phyloP scores from a whole-genome alignment of 1,284 basidiomycete genomes.

The Pulchroboletus neoregius region DNA sequence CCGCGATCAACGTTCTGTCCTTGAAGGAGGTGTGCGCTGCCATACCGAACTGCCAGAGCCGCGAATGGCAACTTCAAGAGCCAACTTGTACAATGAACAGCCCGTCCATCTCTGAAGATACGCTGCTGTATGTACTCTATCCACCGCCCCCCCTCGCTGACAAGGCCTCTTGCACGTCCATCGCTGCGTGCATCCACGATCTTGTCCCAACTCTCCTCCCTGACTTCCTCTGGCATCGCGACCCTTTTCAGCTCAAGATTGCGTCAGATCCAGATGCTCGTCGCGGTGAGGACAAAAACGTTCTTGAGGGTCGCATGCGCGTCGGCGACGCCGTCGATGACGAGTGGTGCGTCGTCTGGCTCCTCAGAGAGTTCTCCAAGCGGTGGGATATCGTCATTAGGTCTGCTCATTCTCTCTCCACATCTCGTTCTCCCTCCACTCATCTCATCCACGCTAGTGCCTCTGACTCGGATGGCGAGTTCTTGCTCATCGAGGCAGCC shows the following conservation, averaged over 20 bases:
- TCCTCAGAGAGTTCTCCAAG: constrained; percentile 70
- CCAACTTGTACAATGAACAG: background rate
- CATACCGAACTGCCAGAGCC: constrained; percentile 28
- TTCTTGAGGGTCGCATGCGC: constrained; percentile 75
- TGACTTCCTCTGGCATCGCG: constrained; percentile 84
- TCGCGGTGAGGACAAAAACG: constrained; percentile 38
- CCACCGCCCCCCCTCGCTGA: constrained; percentile 50
- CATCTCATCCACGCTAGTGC: constrained; percentile 43
- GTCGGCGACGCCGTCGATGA: constrained; percentile 94
- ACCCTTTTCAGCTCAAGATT: constrained; percentile 79
- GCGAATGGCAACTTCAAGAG: constrained; percentile 18
- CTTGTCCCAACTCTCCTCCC: constrained; percentile 59
- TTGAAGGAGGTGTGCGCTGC: constrained; percentile 58
- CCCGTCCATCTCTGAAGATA: constrained; percentile 81
- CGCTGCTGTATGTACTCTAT: constrained; percentile 72
- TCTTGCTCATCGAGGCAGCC: constrained; percentile 94
- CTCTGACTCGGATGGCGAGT: constrained; percentile 92
- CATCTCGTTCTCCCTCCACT: constrained; percentile 4
- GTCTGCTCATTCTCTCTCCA: constrained; percentile 36
- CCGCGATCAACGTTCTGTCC: constrained; percentile 84
- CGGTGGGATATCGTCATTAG: constrained; percentile 77
- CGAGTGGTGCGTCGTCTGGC: constrained; percentile 93
- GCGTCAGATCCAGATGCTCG: constrained; percentile 43
- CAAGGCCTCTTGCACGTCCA: constrained; percentile 58
- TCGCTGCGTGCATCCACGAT: constrained; percentile 65